phyloP scores from a whole-genome alignment of 2,329 filamentous ascomycete species.

The Triangularia setosa region DNA sequence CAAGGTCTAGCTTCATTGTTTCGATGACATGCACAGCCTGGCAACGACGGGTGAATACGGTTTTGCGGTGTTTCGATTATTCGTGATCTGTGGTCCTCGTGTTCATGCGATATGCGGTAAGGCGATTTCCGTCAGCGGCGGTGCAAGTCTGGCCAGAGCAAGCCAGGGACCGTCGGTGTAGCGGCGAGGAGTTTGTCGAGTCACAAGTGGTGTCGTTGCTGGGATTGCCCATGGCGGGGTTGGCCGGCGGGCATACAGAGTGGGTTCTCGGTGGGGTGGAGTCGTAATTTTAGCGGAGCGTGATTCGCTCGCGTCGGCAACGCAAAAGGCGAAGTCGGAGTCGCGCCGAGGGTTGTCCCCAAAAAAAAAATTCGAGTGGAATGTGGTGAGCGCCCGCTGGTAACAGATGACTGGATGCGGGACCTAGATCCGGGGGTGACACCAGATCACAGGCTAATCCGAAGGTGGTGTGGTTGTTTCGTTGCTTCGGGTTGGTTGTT shows the following conservation, averaged over 20 bases:
- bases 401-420: neutral
- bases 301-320: neutral
- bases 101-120: neutral
- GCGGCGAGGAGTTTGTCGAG: neutral
- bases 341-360: neutral
- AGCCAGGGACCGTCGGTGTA: neutral
- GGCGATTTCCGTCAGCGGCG: neutral
- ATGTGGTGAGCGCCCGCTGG: neutral
- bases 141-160: neutral
- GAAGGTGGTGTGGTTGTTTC: neutral
- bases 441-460: neutral
- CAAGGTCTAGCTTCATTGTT: neutral
- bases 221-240: conserved; percentile 7
- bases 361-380: neutral
- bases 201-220: conserved; percentile 5
- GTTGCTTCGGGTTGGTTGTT: neutral
- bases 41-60: neutral
- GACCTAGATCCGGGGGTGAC: neutral
- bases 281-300: neutral
- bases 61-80: neutral
- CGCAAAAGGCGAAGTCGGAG: conserved; percentile 10
- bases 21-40: neutral
- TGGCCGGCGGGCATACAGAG: neutral
- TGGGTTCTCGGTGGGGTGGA: neutral
- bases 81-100: neutral